Percentiles rank a stretch among this genome's conserved stretches.
phyloP scores from a whole-genome alignment of 345 rosid species.

The Dimocarpus longan region DNA sequence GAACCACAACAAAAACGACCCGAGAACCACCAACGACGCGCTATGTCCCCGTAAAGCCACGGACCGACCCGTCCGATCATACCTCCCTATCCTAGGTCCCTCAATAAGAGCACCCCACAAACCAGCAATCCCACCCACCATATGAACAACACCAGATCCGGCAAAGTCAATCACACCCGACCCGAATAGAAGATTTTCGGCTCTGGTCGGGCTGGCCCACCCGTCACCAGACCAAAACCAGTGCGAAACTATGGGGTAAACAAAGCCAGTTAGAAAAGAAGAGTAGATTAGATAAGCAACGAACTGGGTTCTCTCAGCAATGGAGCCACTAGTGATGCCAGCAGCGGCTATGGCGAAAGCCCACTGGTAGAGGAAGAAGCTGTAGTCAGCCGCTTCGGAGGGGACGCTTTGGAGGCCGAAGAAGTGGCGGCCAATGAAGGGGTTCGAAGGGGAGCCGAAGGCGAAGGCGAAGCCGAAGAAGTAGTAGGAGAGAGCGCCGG shows the following conservation, averaged over 20 bases:
- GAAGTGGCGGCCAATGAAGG: conserved; percentile 66
- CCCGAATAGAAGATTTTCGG: conserved; percentile 41
- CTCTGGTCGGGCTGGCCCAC: conserved; percentile 56
- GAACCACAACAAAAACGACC: conserved; percentile 73
- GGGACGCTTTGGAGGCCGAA: conserved; percentile 55
- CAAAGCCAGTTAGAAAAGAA: conserved; percentile 68
- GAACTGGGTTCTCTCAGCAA: conserved; percentile 81
- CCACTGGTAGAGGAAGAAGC: conserved; percentile 79
- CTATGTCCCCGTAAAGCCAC: conserved; percentile 70
- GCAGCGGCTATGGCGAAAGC: conserved; percentile 81
- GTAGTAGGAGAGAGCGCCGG: conserved; percentile 73
- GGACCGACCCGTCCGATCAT: conserved; percentile 44
- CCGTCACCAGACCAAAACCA: conserved; percentile 83
- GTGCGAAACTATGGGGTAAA: conserved; percentile 69
- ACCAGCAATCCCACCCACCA: conserved; percentile 85
- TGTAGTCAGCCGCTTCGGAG: conserved; percentile 37
- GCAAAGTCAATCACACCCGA: conserved; percentile 79
- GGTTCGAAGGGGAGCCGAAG: conserved; percentile 72
- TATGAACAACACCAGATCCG: conserved; percentile 80
- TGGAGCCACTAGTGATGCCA: conserved; percentile 81
- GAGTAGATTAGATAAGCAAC: conserved; percentile 75
- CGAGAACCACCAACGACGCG: conserved; percentile 70
- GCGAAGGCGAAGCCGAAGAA: conserved; percentile 82
- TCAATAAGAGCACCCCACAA: conserved; percentile 73
- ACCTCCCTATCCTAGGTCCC: conserved; percentile 79